phyloP scores from a whole-genome alignment of 345 rosid genomes.

The Adansonia digitata region DNA sequence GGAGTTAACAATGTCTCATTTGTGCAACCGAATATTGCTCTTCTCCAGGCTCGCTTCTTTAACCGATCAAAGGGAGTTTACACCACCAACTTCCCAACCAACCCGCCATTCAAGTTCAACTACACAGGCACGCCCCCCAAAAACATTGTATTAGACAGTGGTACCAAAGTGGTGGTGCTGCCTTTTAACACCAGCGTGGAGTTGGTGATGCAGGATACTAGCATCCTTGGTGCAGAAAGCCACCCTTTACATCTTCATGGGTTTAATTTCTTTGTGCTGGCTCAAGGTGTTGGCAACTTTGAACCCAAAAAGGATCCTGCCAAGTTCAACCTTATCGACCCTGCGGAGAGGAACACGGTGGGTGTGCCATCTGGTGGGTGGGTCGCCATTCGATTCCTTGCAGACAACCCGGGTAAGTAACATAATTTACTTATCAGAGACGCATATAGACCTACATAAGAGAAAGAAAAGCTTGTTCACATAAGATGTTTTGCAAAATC shows the following conservation, averaged over 20 bases:
- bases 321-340: slow-evolving; percentile 28
- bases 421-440: not conserved
- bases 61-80: slow-evolving; percentile 25
- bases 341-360: slow-evolving; percentile 25
- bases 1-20: slow-evolving; percentile 45
- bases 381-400: slow-evolving; percentile 28
- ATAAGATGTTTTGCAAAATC: too few relatives aligned
- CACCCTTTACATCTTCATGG: not conserved
- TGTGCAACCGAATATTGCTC: slow-evolving; percentile 36
- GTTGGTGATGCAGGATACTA: not conserved
- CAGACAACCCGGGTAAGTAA: slow-evolving; percentile 31
- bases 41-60: slow-evolving; percentile 49
- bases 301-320: slow-evolving; percentile 14
- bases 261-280: not conserved
- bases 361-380: slow-evolving; percentile 30
- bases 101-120: slow-evolving; percentile 9
- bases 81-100: slow-evolving; percentile 26
- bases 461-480: too few relatives aligned
- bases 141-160: not conserved
- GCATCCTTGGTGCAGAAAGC: not conserved
- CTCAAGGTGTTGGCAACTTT: not conserved
- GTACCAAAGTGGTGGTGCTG: not conserved
- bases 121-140: not conserved
- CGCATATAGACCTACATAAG: too few relatives aligned
- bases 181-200: not conserved